Evolutionary conservation across 176 grass and related monocot genomes (phyloP).

Genomic region (Oryza punctata): DNA sequence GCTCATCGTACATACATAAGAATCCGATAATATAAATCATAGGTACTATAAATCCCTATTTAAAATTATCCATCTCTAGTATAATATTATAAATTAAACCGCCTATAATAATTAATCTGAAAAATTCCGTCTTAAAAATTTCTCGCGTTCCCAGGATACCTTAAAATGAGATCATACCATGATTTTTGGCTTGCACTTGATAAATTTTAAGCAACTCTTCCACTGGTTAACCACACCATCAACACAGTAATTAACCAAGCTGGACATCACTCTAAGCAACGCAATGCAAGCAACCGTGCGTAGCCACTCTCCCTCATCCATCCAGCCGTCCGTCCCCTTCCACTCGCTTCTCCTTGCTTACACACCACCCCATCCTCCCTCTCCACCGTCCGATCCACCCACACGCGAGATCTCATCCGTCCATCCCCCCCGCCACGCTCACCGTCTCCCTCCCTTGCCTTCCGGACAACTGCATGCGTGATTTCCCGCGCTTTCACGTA

Average conservation of each 20-base stretch:
- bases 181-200: no score
- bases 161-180: no score
- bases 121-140: no score
- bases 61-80: no score
- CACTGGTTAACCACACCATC: neutral
- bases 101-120: no score
- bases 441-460: conserved; percentile 46
- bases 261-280: neutral
- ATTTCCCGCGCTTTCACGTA: conserved; percentile 29
- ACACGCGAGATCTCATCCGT: neutral
- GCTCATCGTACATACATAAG: no score
- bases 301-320: neutral
- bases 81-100: no score
- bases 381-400: neutral
- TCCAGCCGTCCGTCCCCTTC: neutral
- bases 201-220: neutral
- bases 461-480: conserved; percentile 47
- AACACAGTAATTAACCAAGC: neutral
- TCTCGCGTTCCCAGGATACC: no score
- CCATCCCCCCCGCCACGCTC: neutral
- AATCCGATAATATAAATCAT: no score
- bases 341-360: conserved; percentile 37
- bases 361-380: conserved; percentile 38
- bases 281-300: neutral
- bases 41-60: no score